phyloP scores from a whole-genome alignment of 2,329 filamentous ascomycete species.

The Metarhizium brunneum region DNA sequence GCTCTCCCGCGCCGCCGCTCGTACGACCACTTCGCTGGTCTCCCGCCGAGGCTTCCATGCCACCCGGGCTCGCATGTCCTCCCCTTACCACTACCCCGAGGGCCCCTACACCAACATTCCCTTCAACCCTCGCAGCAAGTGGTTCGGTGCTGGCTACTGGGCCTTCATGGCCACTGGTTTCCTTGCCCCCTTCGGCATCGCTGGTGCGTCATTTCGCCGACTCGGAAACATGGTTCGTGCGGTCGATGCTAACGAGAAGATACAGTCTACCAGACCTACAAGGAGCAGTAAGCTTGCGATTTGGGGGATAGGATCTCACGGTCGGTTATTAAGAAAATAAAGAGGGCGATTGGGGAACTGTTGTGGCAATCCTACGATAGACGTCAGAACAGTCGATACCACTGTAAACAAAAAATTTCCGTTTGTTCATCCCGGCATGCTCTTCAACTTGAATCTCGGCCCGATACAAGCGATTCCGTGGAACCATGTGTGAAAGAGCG shows the following conservation, averaged over 20 bases:
- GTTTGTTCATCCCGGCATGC: conserved; percentile 9
- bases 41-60: conserved; percentile 91
- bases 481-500: background rate
- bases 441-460: background rate
- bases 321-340: conserved; percentile 11
- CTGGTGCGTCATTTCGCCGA: conserved; percentile 36
- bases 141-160: conserved; percentile 80
- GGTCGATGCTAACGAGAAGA: conserved; percentile 3
- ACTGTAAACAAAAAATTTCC: conserved; percentile 14
- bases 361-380: conserved; percentile 22
- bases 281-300: conserved; percentile 23
- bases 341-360: conserved; percentile 15
- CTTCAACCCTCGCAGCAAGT: conserved; percentile 89
- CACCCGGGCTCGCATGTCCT: conserved; percentile 74
- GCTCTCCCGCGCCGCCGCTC: conserved; percentile 63
- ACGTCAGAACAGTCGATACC: conserved; percentile 18
- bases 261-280: conserved; percentile 40
- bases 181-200: conserved; percentile 53
- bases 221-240: background rate
- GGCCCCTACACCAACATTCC: conserved; percentile 90
- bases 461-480: background rate
- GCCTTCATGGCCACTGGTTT: conserved; percentile 51
- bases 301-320: conserved; percentile 7
- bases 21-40: conserved; percentile 59
- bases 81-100: conserved; percentile 97